Conservation (phyloP, 2,329 filamentous ascomycete genomes). For the Ceratocystiopsis minuta region DNA sequence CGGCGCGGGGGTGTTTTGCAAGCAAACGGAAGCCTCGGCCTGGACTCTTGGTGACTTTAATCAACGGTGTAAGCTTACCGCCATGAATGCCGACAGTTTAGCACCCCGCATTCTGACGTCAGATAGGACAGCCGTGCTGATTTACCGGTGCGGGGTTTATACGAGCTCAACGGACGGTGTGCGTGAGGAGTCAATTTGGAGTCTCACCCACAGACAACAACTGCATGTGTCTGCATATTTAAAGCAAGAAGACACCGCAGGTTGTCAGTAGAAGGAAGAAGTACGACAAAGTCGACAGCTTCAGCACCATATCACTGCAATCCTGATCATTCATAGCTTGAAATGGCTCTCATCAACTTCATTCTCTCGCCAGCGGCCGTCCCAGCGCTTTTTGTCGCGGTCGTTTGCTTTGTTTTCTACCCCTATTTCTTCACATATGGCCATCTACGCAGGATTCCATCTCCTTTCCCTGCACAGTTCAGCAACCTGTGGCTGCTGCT, state of each 20-base stretch:
- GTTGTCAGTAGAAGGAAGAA: neutral
- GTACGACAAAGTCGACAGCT: too few species aligned
- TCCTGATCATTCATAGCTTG: too few species aligned
- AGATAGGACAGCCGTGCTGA: neutral
- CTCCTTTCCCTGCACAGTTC: slow-evolving; percentile 46
- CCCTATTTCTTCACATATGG: slow-evolving; percentile 39
- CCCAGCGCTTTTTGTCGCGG: neutral
- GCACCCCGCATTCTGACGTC: too few species aligned
- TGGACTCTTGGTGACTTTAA: too few species aligned
- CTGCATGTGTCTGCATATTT: neutral
- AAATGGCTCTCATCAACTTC: neutral
- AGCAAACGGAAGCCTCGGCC: too few species aligned
- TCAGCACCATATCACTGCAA: too few species aligned
- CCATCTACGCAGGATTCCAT: slow-evolving; percentile 36
- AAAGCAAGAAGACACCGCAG: neutral
- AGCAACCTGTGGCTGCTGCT: slow-evolving; percentile 66
- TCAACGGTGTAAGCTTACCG: too few species aligned
- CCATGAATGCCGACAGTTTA: too few species aligned
- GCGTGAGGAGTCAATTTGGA: too few species aligned
- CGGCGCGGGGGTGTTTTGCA: too few species aligned
- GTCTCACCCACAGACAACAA: neutral
- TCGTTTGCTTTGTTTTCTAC: neutral
- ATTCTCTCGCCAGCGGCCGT: neutral
- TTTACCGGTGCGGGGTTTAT: neutral
- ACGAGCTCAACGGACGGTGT: too few species aligned